Base-by-base conservation (phyloP, 768 basidiomycete species). In the Boletellus ananas region DNA sequence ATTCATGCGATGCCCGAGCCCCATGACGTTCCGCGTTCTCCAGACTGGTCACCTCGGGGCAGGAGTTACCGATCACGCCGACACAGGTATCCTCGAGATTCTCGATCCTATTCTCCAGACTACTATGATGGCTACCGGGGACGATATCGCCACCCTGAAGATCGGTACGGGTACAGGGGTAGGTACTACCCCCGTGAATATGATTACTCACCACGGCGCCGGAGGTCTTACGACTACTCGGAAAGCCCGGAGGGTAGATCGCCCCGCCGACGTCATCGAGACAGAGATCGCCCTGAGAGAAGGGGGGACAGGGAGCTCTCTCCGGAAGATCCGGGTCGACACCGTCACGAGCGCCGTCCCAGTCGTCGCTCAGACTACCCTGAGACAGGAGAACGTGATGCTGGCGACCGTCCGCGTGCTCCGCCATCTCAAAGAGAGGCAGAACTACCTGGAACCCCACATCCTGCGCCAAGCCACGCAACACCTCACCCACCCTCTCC, bases 21-120 rank as follows among this genome's bases (percentile, higher is more conserved):
- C n/a, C 48, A 41, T 29, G 50, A 51, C 3, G 27, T 36, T 4
- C 45, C 58, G 12, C 58, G 47, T 39, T 52, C 58, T 25, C 43
- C 41, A 10, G 29, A 29, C 11, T 29, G 29, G 9, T 20, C 52
- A 14, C 53, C 38, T 42, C 43, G 29, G 29, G 29, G 29, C 9
- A 36, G 37, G 37, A 37, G 45, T 39, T 29, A 25, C 45, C 45
- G 34, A 39, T 11, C 27, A 9, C 47, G 35, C 14, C 51, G 47
- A 34, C 34, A 3, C 27, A 41, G 50, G 34, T 41, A 36, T 25
- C 40, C 9, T 43, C 47, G 52, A 33, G 61, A 60, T 18, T 62
- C 67, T 47, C 62, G 60, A 21, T 58, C 56, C 6, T 57, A 59
- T 41, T 64, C 62, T 1, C 63, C 62, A 3, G 54, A 54, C 9